Evolutionary conservation across 257 asterid genomes (phyloP).

Genomic region (Solanum bulbocastanum): DNA sequence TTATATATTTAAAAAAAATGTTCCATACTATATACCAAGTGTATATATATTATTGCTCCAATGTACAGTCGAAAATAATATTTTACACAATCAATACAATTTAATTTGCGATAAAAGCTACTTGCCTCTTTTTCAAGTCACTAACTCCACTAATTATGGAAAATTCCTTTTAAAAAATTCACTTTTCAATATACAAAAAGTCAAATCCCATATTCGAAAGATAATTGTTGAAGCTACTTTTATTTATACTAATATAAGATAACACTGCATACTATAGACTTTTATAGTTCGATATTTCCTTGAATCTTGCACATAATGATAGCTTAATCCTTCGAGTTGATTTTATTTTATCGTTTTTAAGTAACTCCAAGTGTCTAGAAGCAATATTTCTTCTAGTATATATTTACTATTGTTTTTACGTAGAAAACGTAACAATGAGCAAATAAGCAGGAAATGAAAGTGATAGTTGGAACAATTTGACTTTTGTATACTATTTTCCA

Average conservation of each 20-base stretch:
- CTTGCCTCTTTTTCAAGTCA: neutral
- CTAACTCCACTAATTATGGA: neutral
- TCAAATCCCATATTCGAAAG: neutral
- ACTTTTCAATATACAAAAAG: neutral
- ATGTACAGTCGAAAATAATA: neutral
- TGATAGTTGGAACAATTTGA: neutral
- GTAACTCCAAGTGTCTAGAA: neutral
- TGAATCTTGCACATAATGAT: rapidly evolving
- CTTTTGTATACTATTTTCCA: neutral
- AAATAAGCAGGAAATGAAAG: neutral
- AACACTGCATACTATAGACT: too few species aligned
- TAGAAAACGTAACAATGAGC: neutral
- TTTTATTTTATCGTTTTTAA: too few species aligned
- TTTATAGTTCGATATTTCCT: too few species aligned
- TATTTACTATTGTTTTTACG: neutral
- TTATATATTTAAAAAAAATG: neutral
- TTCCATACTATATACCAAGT: neutral
- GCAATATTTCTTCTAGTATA: neutral
- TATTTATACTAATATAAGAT: neutral
- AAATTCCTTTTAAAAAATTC: too few species aligned
- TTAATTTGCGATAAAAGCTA: too few species aligned
- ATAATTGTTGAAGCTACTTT: too few species aligned
- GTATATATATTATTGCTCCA: neutral
- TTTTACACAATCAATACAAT: neutral
- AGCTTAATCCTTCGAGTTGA: neutral